phyloP scores from a whole-genome alignment of 805 yeast genomes.

The Hagleromyces aurorensis region DNA sequence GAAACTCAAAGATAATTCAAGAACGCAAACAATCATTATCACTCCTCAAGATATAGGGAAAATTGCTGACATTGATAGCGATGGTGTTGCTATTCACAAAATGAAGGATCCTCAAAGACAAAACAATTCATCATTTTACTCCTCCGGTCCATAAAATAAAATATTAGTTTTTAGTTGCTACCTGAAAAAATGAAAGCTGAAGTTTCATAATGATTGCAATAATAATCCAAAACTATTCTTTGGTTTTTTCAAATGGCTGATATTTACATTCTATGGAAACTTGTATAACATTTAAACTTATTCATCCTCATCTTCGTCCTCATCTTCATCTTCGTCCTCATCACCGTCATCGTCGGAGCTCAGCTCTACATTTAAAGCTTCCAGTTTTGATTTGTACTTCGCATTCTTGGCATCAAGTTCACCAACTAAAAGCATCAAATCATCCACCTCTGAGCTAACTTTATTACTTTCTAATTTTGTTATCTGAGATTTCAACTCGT shows the following conservation, averaged over 20 bases:
- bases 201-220: background rate
- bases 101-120: constrained; percentile 39
- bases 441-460: constrained; percentile 40
- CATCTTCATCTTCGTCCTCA: constrained; percentile 54
- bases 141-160: constrained; percentile 2
- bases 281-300: too few relatives aligned
- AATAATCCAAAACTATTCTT: background rate
- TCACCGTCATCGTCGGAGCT: constrained; percentile 68
- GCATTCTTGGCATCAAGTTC: constrained; percentile 66
- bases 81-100: constrained; percentile 55
- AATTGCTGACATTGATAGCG: constrained; percentile 53
- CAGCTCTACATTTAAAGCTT: constrained; percentile 47
- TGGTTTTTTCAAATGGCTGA: too few relatives aligned
- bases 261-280: too few relatives aligned
- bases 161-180: background rate
- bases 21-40: constrained; percentile 82
- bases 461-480: constrained; percentile 3
- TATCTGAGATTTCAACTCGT: constrained; percentile 1
- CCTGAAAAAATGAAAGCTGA: background rate
- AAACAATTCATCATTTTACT: constrained; percentile 19
- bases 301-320: constrained; percentile 34
- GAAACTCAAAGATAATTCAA: constrained; percentile 50
- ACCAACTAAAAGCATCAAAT: constrained; percentile 63
- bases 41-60: constrained; percentile 85
- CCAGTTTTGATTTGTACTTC: constrained; percentile 46